Base-by-base conservation (phyloP, 176 grass and related monocot species). In the Bonia amplexicaulis region DNA sequence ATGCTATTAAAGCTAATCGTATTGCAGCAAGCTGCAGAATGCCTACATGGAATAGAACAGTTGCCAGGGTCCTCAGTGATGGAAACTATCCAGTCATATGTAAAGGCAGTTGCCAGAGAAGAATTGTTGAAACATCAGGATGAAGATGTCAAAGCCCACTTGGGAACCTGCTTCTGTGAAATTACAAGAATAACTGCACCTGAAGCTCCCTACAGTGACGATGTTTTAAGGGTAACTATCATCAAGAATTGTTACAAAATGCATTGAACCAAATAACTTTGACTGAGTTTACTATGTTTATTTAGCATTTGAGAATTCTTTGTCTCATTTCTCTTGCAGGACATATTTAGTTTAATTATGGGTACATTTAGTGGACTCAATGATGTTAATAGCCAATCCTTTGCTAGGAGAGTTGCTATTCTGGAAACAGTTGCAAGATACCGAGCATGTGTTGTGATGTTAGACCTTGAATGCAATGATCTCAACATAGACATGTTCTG, bases 161-260 rank as follows among this genome's bases (percentile, higher is more conserved):
- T 99, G 52, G 93, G 92, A 71, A 99, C 90, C 57, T 99, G 93
- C 83, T 88, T 99, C 77, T 99, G 97, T 89, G 97, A 99, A 58
- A 96, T 99, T 74, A 99, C 97, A 77, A 91, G 97, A 94, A 94
- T 99, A 90, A 99, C 93, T 73, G 97, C 97, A 45, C 97, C 93
- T 57, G 93, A 99, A 71, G 97, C 97, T 84, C 93, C 93, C 63
- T 99, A 99, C 59, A 91, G 69, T 59, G 97, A 99, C 44, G 97
- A 99, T 90, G 71, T 98, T 89, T 80, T 98, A 82, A 92, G 86
- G 93, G 93, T 98, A 90, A 84, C 14, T 77, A 35, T 79, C 78
- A 76, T 73, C 77, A 74, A 67, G 29, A 82, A 27, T 72, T 9
- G 12, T 53, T 71, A 52, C 70, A 75, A 14, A 85, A 81, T 26